phyloP scores from a whole-genome alignment of 2,329 filamentous ascomycete species.

The Hypoxylon sp. region DNA sequence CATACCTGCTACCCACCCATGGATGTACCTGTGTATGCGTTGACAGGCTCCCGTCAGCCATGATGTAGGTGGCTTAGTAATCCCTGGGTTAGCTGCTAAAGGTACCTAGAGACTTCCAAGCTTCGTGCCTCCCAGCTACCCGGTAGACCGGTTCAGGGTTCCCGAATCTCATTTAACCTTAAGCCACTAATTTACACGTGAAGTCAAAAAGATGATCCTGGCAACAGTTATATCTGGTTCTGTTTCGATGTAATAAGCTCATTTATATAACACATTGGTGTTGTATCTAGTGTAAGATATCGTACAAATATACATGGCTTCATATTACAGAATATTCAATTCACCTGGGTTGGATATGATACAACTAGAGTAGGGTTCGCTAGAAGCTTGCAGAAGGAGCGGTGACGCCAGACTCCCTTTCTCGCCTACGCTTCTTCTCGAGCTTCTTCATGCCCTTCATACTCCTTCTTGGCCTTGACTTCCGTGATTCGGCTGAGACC shows the following conservation, averaged over 20 bases:
- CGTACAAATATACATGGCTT: slow-evolving; percentile 7
- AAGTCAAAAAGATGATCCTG: slow-evolving; percentile 4
- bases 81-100: background rate
- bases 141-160: slow-evolving; percentile 36
- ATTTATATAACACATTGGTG: background rate
- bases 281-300: background rate
- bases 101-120: background rate
- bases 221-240: background rate
- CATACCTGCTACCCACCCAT: background rate
- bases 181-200: slow-evolving; percentile 7
- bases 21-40: background rate
- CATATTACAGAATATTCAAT: background rate
- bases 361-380: background rate
- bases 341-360: background rate
- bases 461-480: slow-evolving; percentile 74
- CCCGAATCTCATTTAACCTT: slow-evolving; percentile 29
- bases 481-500: slow-evolving; percentile 64
- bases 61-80: slow-evolving; percentile 23
- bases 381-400: slow-evolving; percentile 2
- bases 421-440: slow-evolving; percentile 60
- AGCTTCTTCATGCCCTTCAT: slow-evolving; percentile 76
- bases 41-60: background rate
- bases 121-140: slow-evolving; percentile 6
- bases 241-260: background rate
- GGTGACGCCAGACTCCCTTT: slow-evolving; percentile 28